Percentiles rank a stretch among this genome's conserved stretches.
These are phyloP conservation scores for Candida schatavii DNA, from an alignment of 805 yeast species.

Conservation along the genomic window DNA sequence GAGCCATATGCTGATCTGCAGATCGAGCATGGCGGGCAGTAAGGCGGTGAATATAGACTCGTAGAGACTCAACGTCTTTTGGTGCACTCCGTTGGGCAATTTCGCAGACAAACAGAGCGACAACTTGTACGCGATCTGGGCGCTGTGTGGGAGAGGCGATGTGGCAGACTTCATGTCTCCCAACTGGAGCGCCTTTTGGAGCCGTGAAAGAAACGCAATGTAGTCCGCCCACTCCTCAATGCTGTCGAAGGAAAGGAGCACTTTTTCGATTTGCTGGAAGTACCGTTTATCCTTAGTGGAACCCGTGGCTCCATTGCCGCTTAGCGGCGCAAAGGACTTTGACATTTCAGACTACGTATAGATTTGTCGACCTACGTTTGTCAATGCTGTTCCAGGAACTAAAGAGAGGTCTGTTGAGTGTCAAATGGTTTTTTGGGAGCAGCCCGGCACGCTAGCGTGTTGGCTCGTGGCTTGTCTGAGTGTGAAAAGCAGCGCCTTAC, in stretches of 20 bases:
- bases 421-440: too few relatives aligned
- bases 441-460: too few relatives aligned
- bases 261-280: conserved; percentile 64
- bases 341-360: too few relatives aligned
- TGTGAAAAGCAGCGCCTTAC: too few relatives aligned
- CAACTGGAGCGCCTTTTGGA: conserved; percentile 63
- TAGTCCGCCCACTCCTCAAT: conserved; percentile 98
- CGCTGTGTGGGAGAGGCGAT: conserved; percentile 62
- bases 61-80: conserved; percentile 79
- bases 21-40: conserved; percentile 51
- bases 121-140: conserved; percentile 65
- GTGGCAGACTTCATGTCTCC: conserved; percentile 26
- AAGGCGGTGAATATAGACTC: conserved; percentile 64
- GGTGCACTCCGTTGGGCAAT: conserved; percentile 95
- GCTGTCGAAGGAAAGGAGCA: conserved; percentile 71
- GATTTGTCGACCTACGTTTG: too few relatives aligned
- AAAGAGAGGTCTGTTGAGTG: too few relatives aligned
- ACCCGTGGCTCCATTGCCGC: conserved; percentile 5
- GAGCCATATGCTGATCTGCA: conserved; percentile 71
- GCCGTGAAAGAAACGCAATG: conserved; percentile 79
- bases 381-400: too few relatives aligned
- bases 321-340: not conserved
- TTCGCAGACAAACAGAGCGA: conserved; percentile 77
- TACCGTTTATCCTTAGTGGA: conserved; percentile 56
- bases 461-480: too few relatives aligned